phyloP scores from a whole-genome alignment of 495 filamentous ascomycete genomes.

The Copromyces sp. region DNA sequence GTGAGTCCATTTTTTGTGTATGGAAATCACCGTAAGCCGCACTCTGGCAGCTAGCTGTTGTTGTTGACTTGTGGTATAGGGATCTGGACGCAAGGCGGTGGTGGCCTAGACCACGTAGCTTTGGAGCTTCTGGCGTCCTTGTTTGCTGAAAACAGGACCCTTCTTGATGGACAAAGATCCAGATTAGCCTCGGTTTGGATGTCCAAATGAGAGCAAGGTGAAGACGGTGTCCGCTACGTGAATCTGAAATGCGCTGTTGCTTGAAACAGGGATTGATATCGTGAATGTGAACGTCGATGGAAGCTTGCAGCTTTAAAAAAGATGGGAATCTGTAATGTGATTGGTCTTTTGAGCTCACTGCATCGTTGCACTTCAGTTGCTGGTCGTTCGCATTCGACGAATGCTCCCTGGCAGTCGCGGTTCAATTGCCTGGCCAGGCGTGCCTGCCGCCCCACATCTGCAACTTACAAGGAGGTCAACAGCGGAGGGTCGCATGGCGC shows the following conservation, averaged over 20 bases:
- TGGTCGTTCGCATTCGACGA: not conserved
- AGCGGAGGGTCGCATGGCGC: not conserved
- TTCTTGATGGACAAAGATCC: not conserved
- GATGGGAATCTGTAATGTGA: not conserved
- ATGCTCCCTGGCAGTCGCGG: not conserved
- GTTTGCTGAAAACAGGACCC: not conserved
- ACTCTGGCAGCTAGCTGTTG: not conserved
- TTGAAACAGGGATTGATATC: not conserved
- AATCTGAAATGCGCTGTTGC: not conserved
- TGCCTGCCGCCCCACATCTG: not conserved
- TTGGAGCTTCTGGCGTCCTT: not conserved
- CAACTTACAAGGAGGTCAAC: not conserved
- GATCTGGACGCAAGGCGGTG: not conserved
- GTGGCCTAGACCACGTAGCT: not conserved
- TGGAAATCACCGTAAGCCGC: not conserved
- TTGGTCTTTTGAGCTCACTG: not conserved
- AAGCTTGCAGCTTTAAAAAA: not conserved
- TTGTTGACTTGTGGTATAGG: not conserved
- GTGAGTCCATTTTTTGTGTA: conserved; percentile 43
- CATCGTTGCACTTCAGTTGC: not conserved
- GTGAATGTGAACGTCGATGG: not conserved
- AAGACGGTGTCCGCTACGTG: not conserved
- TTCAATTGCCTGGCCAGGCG: not conserved
- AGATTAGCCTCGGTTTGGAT: not conserved
- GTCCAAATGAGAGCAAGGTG: not conserved